phyloP scores from a whole-genome alignment of 164 flowering plant genomes.

The Nymphaea thermarum region DNA sequence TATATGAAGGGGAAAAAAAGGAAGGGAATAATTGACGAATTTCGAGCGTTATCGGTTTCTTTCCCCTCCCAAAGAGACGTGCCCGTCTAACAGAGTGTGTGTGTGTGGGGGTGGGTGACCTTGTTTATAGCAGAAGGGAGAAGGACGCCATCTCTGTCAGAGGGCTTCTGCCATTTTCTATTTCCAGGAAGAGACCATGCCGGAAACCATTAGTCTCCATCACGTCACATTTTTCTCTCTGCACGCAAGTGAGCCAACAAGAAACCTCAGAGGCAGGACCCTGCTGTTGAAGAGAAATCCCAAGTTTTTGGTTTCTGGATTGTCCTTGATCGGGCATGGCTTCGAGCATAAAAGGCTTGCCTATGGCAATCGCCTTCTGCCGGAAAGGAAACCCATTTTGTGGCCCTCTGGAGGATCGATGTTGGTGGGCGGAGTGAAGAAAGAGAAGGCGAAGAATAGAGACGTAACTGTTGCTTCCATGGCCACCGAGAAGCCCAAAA shows the following conservation, averaged over 20 bases:
- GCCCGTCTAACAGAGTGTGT: background rate
- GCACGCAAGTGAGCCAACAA: background rate
- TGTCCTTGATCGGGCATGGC: too few relatives aligned
- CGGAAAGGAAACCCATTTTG: background rate
- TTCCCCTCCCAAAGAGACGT: background rate
- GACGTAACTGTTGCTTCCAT: slow-evolving; percentile 24
- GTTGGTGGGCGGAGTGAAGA: background rate
- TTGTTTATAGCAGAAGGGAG: background rate
- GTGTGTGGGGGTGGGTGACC: background rate
- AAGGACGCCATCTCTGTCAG: background rate
- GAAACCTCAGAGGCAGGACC: background rate
- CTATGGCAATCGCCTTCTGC: background rate
- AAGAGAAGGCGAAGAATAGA: background rate
- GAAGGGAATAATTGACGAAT: too few relatives aligned
- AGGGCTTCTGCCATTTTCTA: background rate
- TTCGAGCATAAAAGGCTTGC: too few relatives aligned
- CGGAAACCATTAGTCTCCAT: background rate
- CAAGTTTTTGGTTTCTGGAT: background rate
- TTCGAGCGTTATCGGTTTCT: background rate
- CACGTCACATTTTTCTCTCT: background rate
- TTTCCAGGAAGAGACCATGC: background rate
- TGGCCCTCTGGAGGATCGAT: background rate
- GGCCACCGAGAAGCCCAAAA: slow-evolving; percentile 49
- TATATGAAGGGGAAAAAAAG: too few relatives aligned
- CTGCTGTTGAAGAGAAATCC: background rate